Conservation (phyloP, 257 asterid genomes). For the Plectranthus barbatus region DNA sequence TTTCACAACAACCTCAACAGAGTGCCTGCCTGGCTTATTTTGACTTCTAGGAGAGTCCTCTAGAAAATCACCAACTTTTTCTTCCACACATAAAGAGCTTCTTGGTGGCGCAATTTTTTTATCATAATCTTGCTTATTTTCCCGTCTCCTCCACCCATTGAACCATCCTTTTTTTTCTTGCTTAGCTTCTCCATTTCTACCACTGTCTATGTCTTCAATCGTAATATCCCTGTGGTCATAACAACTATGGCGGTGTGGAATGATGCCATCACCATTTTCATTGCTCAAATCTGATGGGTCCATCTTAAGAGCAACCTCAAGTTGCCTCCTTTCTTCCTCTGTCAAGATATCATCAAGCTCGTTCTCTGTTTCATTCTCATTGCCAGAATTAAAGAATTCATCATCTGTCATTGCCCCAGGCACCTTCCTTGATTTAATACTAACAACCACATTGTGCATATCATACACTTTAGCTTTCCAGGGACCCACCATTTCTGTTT, state of each 20-base stretch:
- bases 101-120: slow-evolving; percentile 55
- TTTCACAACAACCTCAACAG: slow-evolving; percentile 62
- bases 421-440: slow-evolving; percentile 88
- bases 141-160: slow-evolving; percentile 78
- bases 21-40: slow-evolving; percentile 54
- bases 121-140: slow-evolving; percentile 42
- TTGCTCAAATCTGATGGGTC: slow-evolving; percentile 44
- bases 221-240: slow-evolving; percentile 76
- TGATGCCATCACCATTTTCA: slow-evolving; percentile 50
- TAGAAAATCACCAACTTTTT: slow-evolving; percentile 52
- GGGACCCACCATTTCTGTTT: slow-evolving; percentile 66
- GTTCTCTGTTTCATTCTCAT: slow-evolving; percentile 73
- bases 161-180: slow-evolving; percentile 87
- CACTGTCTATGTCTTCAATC: slow-evolving; percentile 39
- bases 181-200: slow-evolving; percentile 35
- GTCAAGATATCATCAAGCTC: slow-evolving; percentile 75
- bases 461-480: slow-evolving; percentile 96
- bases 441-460: slow-evolving; percentile 91
- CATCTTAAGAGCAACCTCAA: slow-evolving; percentile 80
- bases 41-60: slow-evolving; percentile 57
- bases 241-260: slow-evolving; percentile 79
- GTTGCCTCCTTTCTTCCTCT: slow-evolving; percentile 84
- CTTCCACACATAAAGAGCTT: slow-evolving; percentile 58
- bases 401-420: slow-evolving; percentile 96
- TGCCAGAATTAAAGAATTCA: slow-evolving; percentile 59